These are phyloP conservation scores for Candolleomyces efflorescens DNA, from an alignment of 768 basidiomycete species.

Conservation along the genomic window DNA sequence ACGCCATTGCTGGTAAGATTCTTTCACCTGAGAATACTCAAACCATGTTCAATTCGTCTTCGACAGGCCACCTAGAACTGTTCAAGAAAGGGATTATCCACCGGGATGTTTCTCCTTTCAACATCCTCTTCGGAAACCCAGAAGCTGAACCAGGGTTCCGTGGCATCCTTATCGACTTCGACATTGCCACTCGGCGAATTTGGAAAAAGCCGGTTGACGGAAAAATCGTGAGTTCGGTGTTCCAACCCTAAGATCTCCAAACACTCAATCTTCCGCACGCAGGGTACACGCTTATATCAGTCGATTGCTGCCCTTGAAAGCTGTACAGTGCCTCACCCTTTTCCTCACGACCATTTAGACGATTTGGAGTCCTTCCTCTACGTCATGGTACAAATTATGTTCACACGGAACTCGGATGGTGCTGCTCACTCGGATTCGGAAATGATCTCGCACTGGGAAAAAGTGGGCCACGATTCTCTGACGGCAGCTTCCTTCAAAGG, in stretches of 20 bases:
- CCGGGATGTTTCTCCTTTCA: not conserved
- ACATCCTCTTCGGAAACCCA: not conserved
- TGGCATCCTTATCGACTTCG: slow-evolving; percentile 2
- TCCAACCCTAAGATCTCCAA: not conserved
- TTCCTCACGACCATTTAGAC: not conserved
- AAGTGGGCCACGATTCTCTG: too few species aligned
- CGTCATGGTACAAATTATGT: not conserved
- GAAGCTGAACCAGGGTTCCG: not conserved
- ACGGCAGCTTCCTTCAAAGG: too few species aligned
- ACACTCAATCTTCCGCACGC: not conserved
- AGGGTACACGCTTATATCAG: not conserved
- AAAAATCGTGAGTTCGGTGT: not conserved
- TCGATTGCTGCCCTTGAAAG: not conserved
- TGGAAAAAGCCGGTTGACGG: not conserved
- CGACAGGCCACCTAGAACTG: too few species aligned
- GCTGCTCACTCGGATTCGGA: too few species aligned
- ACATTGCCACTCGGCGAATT: not conserved
- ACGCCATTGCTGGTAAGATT: slow-evolving; percentile 9
- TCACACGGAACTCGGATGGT: too few species aligned
- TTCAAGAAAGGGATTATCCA: too few species aligned
- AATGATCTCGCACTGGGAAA: too few species aligned
- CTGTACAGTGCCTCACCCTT: not conserved
- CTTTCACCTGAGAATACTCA: too few species aligned
- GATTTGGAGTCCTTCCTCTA: slow-evolving; percentile 3
- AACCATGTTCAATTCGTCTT: too few species aligned